Evolutionary conservation across 139 green algal genomes (phyloP), one percentile per base, ranked within the genome.

Genomic region (Chlamydomonas urium): DNA sequence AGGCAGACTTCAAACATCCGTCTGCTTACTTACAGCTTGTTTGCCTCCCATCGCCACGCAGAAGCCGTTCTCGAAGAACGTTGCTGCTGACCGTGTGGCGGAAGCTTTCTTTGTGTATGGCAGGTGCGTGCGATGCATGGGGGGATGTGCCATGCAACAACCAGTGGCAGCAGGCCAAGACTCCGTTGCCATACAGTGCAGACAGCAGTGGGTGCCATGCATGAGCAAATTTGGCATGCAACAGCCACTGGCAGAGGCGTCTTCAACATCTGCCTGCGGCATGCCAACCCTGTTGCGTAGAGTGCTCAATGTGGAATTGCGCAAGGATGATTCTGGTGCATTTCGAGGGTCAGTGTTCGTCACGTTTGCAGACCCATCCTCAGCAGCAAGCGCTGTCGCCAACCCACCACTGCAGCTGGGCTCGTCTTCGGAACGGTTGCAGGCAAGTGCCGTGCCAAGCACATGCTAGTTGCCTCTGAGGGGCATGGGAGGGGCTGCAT

Each of bases 261-360:
- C 53, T 34, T 14, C 53, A 10, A 33, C 53, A 63, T 50, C 42
- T 50, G 8, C 42, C 8, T 50, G 42, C 42, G 14, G 10, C 42
- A 8, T 24, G 42, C 42, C 42, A 50, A 8, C 42, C 42, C 42
- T 14, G 42, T 56, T 21, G 17, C 45, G 21, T 33, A 69, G 62
- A 37, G 62, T 69, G 4, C 8, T 53, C 14, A 50, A n/a, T 4
- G 62, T 69, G n/a, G 36, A 69, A 32, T 35, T 69, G 36, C 8
- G 62, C 4, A 50, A 47, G 6, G 62, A 69, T 69, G 62, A 69
- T 4, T 21, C 14, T 34, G 32, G 36, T 4, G 32, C 62, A 8
- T 69, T 69, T 33, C 62, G 62, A 3, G 62, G 62, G 3, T 69
- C 62, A 36, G 37, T 69, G 24, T 69, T 53, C 31, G 62, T 69